These are phyloP conservation scores for Mycena capillaripes DNA, from an alignment of 768 basidiomycete genomes.

Conservation along the genomic window DNA sequence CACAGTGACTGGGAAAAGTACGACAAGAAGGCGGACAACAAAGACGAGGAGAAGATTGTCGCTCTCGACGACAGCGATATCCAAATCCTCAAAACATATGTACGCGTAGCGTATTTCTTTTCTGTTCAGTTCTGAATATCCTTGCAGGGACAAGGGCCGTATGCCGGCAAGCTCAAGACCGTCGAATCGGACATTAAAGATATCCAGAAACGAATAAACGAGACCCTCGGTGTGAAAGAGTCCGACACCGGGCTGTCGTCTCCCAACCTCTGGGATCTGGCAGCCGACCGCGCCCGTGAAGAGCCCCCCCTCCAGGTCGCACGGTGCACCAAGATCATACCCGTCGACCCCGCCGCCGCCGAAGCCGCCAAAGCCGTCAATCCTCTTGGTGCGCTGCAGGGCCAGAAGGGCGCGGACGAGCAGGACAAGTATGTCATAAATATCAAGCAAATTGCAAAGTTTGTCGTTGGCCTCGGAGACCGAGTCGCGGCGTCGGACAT, in stretches of 20 bases:
- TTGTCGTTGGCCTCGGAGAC: conserved; percentile 97
- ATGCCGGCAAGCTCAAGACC: conserved; percentile 89
- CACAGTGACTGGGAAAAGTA: conserved; percentile 98
- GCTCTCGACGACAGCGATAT: conserved; percentile 98
- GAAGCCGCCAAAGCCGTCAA: conserved; percentile 86
- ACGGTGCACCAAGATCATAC: conserved; percentile 98
- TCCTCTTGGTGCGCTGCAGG: conserved; percentile 80
- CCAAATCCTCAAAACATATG: conserved; percentile 98
- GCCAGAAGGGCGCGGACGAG: conserved; percentile 97
- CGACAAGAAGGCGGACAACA: conserved; percentile 88
- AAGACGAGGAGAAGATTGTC: conserved; percentile 92
- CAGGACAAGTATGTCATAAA: conserved; percentile 99
- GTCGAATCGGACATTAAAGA: conserved; percentile 95
- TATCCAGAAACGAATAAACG: conserved; percentile 96
- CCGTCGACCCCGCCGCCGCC: conserved; percentile 80
- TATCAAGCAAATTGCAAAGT: conserved; percentile 99
- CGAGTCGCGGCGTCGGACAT: conserved; percentile 98
- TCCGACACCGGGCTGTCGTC: conserved; percentile 97
- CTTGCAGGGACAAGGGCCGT: conserved; percentile 95
- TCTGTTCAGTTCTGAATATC: conserved; percentile 10
- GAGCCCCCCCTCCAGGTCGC: conserved; percentile 98
- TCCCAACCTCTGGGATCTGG: conserved; percentile 97
- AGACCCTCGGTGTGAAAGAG: conserved; percentile 98
- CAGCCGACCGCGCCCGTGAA: conserved; percentile 91
- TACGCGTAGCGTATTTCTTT: conserved; percentile 50